These are phyloP conservation scores for Cucurbita pepo DNA, from an alignment of 306 rosid species.

Conservation along the genomic window DNA sequence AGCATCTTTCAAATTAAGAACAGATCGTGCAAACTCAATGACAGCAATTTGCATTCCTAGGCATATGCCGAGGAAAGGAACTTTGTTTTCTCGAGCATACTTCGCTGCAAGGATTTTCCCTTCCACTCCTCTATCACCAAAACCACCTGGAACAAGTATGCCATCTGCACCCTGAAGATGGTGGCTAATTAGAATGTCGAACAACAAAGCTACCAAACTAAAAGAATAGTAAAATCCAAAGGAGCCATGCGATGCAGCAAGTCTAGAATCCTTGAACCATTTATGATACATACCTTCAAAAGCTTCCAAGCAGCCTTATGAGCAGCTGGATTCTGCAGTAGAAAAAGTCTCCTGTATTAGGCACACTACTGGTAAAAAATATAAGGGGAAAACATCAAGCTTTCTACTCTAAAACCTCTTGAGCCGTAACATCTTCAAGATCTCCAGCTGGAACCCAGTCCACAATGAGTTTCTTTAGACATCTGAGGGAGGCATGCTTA, in stretches of 20 bases:
- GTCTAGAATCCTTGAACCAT: too few relatives aligned
- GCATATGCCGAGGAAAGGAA: conserved; percentile 5
- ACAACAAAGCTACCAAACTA: too few relatives aligned
- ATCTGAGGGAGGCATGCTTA: conserved; percentile 28
- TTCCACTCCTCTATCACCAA: conserved; percentile 2
- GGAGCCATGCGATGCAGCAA: too few relatives aligned
- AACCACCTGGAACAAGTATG: conserved; percentile 6
- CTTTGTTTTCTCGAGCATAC: conserved; percentile 3
- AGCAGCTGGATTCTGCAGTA: not conserved
- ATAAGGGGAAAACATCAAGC: not conserved
- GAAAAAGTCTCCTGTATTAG: not conserved
- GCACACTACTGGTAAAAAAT: not conserved
- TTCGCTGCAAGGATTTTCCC: conserved; percentile 1
- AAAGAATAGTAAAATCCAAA: too few relatives aligned
- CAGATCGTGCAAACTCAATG: conserved; percentile 5
- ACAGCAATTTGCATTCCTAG: conserved; percentile 7
- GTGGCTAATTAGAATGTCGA: too few relatives aligned
- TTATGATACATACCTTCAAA: not conserved
- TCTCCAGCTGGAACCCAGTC: conserved; percentile 36
- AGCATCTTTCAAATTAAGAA: conserved; percentile 27
- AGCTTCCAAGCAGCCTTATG: conserved; percentile 4
- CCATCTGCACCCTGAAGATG: not conserved
- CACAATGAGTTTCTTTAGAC: conserved; percentile 20
- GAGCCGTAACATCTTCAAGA: conserved; percentile 22
- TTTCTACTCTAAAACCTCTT: conserved; percentile 19